Evolutionary conservation across 768 basidiomycete species (phyloP).

Genomic region (Melanogaster broomeanus): DNA sequence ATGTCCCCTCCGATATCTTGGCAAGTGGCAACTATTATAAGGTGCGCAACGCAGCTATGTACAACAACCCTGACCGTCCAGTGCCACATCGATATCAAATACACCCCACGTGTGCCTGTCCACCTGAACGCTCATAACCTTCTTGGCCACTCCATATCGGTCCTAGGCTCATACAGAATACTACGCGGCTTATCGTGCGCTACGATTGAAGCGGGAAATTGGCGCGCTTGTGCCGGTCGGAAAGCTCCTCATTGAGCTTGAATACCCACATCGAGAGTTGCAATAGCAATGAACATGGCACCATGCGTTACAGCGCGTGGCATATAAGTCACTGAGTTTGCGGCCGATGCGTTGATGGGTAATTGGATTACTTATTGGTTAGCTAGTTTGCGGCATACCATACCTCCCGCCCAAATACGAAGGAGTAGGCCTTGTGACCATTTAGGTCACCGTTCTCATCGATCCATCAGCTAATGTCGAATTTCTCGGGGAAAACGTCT

Average conservation of each 20-base stretch:
- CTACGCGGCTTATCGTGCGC: conserved; percentile 60
- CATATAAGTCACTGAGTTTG: too few relatives aligned
- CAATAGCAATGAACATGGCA: conserved; percentile 60
- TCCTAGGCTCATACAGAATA: conserved; percentile 50
- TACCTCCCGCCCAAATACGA: conserved; percentile 52
- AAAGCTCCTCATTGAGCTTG: conserved; percentile 46
- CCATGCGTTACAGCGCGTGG: conserved; percentile 26
- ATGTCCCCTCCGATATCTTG: too few relatives aligned
- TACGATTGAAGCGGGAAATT: conserved; percentile 51
- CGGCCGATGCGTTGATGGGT: too few relatives aligned
- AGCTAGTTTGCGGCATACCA: too few relatives aligned
- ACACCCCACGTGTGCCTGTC: background rate
- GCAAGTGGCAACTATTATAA: too few relatives aligned
- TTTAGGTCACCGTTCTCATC: conserved; percentile 45
- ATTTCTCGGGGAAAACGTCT: background rate
- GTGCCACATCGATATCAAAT: too few relatives aligned
- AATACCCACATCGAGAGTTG: conserved; percentile 63
- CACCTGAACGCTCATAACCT: background rate
- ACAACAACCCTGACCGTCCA: too few relatives aligned
- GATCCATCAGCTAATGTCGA: conserved; percentile 56
- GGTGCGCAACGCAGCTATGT: too few relatives aligned
- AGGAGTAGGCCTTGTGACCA: conserved; percentile 46
- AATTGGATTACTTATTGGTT: too few relatives aligned
- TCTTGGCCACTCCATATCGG: conserved; percentile 9
- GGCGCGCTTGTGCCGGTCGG: conserved; percentile 54